These are phyloP conservation scores for Candida boleticola DNA, from an alignment of 805 yeast genomes.

Conservation along the genomic window DNA sequence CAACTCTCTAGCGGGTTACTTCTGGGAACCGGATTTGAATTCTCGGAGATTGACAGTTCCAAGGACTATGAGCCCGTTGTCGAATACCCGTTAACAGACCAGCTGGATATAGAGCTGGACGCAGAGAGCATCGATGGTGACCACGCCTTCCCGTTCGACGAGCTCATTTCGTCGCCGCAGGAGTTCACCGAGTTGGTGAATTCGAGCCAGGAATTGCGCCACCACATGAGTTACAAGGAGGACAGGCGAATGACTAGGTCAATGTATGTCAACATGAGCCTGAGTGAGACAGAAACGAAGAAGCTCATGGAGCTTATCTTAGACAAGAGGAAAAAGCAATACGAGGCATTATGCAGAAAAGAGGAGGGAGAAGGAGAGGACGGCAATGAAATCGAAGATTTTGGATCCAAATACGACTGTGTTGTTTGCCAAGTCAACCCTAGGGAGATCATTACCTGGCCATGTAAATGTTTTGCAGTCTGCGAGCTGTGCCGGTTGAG, in stretches of 20 bases:
- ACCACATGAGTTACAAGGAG: constrained; percentile 6
- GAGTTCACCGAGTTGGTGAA: constrained; percentile 24
- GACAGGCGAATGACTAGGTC: constrained; percentile 34
- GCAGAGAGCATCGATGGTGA: constrained; percentile 6
- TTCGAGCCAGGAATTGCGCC: constrained; percentile 14
- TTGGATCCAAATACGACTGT: constrained; percentile 48
- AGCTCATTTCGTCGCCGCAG: constrained; percentile 21
- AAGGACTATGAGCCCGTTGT: constrained; percentile 30
- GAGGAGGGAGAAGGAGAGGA: constrained; percentile 1
- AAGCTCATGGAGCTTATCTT: not conserved
- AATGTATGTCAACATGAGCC: constrained; percentile 14
- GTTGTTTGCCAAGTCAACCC: constrained; percentile 78
- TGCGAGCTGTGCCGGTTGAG: constrained; percentile 82
- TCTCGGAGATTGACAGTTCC: constrained; percentile 39
- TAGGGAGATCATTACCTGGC: constrained; percentile 85
- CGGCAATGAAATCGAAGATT: constrained; percentile 24
- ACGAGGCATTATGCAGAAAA: not conserved
- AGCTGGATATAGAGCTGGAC: constrained; percentile 12
- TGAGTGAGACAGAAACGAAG: not conserved
- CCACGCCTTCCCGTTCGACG: constrained; percentile 14
- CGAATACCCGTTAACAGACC: constrained; percentile 12
- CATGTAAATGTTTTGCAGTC: constrained; percentile 84
- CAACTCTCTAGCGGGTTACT: not conserved
- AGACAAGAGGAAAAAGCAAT: not conserved
- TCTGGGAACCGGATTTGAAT: constrained; percentile 8